A percentile compares a stretch with the other conserved stretches of the same genome.
phyloP scores from a whole-genome alignment of 2,329 filamentous ascomycete genomes.

The Aspergillus ochraceus region DNA sequence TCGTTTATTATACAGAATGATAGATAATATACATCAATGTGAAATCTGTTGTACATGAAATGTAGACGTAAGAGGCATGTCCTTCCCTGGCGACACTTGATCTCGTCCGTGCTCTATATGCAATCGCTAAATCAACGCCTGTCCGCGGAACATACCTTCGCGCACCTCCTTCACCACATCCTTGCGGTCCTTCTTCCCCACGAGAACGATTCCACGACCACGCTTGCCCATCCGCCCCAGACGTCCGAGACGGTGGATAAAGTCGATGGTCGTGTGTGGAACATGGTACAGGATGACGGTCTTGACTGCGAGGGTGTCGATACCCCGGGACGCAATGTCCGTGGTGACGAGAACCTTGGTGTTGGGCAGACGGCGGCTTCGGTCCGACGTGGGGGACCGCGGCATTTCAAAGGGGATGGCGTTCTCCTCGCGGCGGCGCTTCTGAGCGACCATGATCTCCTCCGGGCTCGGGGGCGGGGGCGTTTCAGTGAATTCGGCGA shows the following conservation, averaged over 20 bases:
- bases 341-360: conserved; percentile 93
- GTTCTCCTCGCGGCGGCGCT: conserved; percentile 32
- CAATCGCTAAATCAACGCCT: conserved; percentile 65
- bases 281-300: conserved; percentile 96
- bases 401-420: conserved; percentile 43
- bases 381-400: conserved; percentile 31
- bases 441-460: conserved; percentile 33
- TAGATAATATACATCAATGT: neutral
- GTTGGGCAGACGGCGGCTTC: conserved; percentile 62
- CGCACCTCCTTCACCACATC: conserved; percentile 91
- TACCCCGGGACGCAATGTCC: conserved; percentile 86
- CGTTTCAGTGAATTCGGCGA: conserved; percentile 68
- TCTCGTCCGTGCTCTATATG: too few species aligned
- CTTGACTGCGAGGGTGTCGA: conserved; percentile 87
- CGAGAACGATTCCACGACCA: conserved; percentile 84
- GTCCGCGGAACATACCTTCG: conserved; percentile 81
- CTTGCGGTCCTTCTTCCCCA: conserved; percentile 83
- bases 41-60: neutral
- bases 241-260: conserved; percentile 91
- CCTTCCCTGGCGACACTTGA: neutral
- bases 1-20: neutral
- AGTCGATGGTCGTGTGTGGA: conserved; percentile 96
- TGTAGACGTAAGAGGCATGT: neutral
- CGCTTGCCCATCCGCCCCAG: conserved; percentile 90
- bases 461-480: conserved; percentile 37